Percentiles rank a stretch among this genome's conserved stretches.
phyloP scores from a whole-genome alignment of 768 basidiomycete species.

The Auricularia cornea region DNA sequence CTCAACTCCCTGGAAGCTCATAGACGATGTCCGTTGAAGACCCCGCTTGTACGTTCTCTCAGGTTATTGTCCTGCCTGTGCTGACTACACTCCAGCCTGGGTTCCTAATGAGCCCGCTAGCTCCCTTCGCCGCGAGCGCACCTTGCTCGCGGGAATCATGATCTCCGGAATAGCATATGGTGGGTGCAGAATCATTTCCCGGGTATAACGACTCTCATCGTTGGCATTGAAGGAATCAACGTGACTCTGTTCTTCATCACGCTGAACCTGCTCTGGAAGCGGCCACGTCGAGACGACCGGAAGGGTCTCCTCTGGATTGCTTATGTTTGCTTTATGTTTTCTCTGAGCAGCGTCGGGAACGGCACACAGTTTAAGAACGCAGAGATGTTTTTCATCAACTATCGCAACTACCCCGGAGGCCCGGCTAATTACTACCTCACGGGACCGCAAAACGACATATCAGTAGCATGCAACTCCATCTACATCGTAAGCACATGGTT shows the following conservation, averaged over 20 bases:
- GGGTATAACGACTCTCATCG: too few relatives aligned
- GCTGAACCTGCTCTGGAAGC: neutral
- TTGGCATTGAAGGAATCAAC: neutral
- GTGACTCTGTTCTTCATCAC: neutral
- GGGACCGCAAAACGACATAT: neutral
- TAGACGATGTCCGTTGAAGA: too few relatives aligned
- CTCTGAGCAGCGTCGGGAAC: constrained; percentile 20
- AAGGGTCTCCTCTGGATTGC: neutral
- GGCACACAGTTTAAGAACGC: constrained; percentile 18
- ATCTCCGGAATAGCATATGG: too few relatives aligned
- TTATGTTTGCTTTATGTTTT: constrained; percentile 10
- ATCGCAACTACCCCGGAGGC: neutral
- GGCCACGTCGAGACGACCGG: neutral
- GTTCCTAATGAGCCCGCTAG: too few relatives aligned
- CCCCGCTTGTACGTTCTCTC: too few relatives aligned
- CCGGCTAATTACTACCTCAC: neutral
- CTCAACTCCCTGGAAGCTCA: too few relatives aligned
- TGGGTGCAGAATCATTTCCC: too few relatives aligned
- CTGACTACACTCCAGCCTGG: too few relatives aligned
- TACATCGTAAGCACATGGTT: neutral
- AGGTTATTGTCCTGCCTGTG: too few relatives aligned
- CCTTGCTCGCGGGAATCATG: too few relatives aligned
- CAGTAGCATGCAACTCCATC: neutral
- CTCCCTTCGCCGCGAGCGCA: too few relatives aligned
- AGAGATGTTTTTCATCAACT: constrained; percentile 20